Conservation (phyloP, 2,329 filamentous ascomycete genomes). For the Trichoderma gracile region DNA sequence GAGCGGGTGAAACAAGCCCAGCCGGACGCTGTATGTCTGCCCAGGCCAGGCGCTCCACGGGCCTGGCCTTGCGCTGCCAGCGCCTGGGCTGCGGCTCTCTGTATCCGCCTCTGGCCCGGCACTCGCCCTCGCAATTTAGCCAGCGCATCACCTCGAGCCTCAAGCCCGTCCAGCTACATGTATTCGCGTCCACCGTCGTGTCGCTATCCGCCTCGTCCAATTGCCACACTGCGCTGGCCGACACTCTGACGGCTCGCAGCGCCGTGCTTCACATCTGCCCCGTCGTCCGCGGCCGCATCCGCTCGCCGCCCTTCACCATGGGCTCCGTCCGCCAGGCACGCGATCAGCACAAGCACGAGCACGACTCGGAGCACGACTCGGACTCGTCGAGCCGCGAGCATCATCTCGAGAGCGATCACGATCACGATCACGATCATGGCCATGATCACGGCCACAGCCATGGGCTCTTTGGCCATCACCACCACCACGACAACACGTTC, state of each 20-base stretch:
- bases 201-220: constrained; percentile 23
- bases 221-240: constrained; percentile 23
- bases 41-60: constrained; percentile 35
- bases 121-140: constrained; percentile 2
- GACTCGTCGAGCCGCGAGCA: constrained; percentile 90
- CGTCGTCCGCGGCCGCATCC: constrained; percentile 29
- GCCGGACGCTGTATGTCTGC: constrained; percentile 22
- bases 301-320: constrained; percentile 34
- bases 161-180: background rate
- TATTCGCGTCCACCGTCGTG: background rate
- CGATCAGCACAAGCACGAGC: constrained; percentile 44
- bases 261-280: constrained; percentile 30
- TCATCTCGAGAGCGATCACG: constrained; percentile 48
- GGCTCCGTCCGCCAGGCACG: constrained; percentile 39
- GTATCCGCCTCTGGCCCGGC: background rate
- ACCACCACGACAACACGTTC: constrained; percentile 89
- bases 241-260: constrained; percentile 22
- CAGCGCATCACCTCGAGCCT: background rate
- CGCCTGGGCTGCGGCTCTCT: constrained; percentile 29
- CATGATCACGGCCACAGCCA: constrained; percentile 44
- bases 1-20: constrained; percentile 14
- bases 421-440: constrained; percentile 80
- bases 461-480: constrained; percentile 55
- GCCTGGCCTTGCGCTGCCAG: constrained; percentile 33
- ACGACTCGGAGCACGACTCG: constrained; percentile 62